Base-by-base conservation (phyloP, 495 filamentous ascomycete species). In the Hyphodiscus hymeniophilus region DNA sequence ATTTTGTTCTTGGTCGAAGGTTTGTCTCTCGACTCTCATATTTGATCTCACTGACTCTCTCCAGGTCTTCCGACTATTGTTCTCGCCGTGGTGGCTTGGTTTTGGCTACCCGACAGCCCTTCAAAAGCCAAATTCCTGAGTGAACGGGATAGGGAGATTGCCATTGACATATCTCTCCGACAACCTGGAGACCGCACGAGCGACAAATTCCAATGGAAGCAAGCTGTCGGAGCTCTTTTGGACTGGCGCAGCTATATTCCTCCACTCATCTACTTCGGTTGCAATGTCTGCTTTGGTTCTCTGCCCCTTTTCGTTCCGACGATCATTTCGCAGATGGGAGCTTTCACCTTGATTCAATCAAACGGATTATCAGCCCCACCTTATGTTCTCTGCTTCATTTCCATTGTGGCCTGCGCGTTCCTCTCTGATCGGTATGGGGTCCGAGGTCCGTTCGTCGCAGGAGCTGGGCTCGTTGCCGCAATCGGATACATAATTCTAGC, bases 221-320 rank as follows among this genome's bases (percentile, higher is more conserved):
- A 49, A 35, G 61, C 47, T 1, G 24, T 41, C 10, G 36, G 38
- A n/a, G 47, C 47, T 3, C 38, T 49, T 3, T 30, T 49, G 0
- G 47, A 49, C 21, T 41, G 17, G 15, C 17, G 34, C n/a, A 38
- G 16, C 15, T 51, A 38, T 23, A n/a, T 51, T 12, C 32, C 48
- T 15, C 32, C 39, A 12, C 24, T 60, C 3, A 65, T 71, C 65
- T 75, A 69, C 55, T 75, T 76, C 48, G 69, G 69, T 50, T 72
- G 71, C 52, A 77, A 77, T 43, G 70, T 76, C 35, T 72, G 81
- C 46, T 92, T 89, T 63, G 80, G 83, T 16, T 88, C 84, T 2
- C 74, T 94, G 3, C 85, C 87, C 0, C 83, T 90, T 2, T 94
- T 91, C 57, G 69, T 94, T 1, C 87, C 87, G 0, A 82, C 83